These are phyloP conservation scores for Akanthomyces uredinophilus DNA, from an alignment of 2,329 filamentous ascomycete species.

Conservation along the genomic window DNA sequence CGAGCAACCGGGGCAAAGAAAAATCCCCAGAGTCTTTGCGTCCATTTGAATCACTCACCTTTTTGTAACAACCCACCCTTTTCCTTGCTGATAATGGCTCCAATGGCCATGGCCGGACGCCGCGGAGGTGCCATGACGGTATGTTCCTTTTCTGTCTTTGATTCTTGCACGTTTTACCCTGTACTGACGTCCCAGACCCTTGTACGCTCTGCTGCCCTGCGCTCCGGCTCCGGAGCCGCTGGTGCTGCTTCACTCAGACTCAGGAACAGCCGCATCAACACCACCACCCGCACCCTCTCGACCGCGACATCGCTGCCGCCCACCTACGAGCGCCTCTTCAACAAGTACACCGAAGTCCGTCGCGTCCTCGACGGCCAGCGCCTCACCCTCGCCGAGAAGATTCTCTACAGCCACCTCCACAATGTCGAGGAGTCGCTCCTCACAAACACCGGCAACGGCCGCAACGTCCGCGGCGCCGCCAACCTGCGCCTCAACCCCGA, in stretches of 20 bases:
- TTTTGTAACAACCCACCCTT: background rate
- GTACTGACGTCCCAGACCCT: slow-evolving; percentile 29
- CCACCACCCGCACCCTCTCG: slow-evolving; percentile 30
- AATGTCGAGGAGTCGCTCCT: slow-evolving; percentile 84
- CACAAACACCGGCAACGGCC: slow-evolving; percentile 75
- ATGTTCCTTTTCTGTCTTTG: slow-evolving; percentile 12
- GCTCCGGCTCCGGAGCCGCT: slow-evolving; percentile 27
- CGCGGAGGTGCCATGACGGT: slow-evolving; percentile 45
- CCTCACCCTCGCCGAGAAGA: slow-evolving; percentile 94
- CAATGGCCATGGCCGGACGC: slow-evolving; percentile 46
- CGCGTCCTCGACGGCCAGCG: slow-evolving; percentile 61
- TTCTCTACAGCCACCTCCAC: slow-evolving; percentile 92
- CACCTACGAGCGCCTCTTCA: slow-evolving; percentile 77
- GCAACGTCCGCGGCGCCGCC: slow-evolving; percentile 75
- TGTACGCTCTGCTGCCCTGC: slow-evolving; percentile 27
- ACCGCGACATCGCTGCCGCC: slow-evolving; percentile 48
- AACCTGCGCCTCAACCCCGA: slow-evolving; percentile 97
- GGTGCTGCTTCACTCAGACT: slow-evolving; percentile 14
- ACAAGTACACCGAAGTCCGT: slow-evolving; percentile 69
- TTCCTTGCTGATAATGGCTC: slow-evolving; percentile 35
- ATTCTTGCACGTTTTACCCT: background rate
- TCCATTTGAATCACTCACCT: slow-evolving; percentile 2
- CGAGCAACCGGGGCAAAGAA: slow-evolving; percentile 17
- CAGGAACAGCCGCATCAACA: slow-evolving; percentile 11
- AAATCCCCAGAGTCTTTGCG: slow-evolving; percentile 21